Conservation (phyloP, 2,329 filamentous ascomycete genomes). For the Polychaeton citri region DNA sequence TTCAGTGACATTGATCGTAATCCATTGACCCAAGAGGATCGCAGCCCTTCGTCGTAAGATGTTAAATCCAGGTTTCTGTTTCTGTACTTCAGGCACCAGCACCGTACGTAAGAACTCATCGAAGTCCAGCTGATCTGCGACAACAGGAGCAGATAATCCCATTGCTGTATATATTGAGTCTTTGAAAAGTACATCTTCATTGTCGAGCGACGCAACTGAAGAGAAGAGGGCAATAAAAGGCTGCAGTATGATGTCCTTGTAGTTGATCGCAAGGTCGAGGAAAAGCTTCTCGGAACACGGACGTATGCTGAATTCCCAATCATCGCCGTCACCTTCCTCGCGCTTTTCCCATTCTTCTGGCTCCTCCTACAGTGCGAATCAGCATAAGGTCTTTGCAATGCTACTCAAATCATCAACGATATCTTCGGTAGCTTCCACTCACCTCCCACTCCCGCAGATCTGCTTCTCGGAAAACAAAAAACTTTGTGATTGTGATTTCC, state of each 20-base stretch:
- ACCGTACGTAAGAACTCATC: conserved; percentile 63
- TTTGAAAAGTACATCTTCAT: conserved; percentile 65
- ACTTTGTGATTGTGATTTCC: conserved; percentile 70
- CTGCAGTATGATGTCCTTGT: conserved; percentile 66
- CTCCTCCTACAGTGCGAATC: conserved; percentile 43
- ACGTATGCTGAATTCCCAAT: conserved; percentile 84
- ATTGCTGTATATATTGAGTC: conserved; percentile 92
- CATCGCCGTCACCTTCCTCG: conserved; percentile 67
- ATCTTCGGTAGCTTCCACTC: conserved; percentile 4
- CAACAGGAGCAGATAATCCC: conserved; percentile 66
- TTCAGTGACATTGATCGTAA: conserved; percentile 59
- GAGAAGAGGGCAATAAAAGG: conserved; percentile 75
- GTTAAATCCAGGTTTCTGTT: conserved; percentile 53
- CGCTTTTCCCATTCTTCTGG: conserved; percentile 91
- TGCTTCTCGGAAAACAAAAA: conserved; percentile 73
- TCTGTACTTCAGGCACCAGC: conserved; percentile 66
- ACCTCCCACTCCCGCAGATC: conserved; percentile 80
- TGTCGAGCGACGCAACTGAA: conserved; percentile 52
- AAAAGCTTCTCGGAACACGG: conserved; percentile 91
- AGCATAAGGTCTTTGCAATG: no score
- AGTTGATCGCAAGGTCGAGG: conserved; percentile 78
- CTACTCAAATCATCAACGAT: no score
- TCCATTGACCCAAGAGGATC: conserved; percentile 83
- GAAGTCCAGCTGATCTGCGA: conserved; percentile 69
- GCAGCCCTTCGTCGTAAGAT: conserved; percentile 77